Conservation (phyloP, 768 basidiomycete genomes). For the Tylopilus felleus region DNA sequence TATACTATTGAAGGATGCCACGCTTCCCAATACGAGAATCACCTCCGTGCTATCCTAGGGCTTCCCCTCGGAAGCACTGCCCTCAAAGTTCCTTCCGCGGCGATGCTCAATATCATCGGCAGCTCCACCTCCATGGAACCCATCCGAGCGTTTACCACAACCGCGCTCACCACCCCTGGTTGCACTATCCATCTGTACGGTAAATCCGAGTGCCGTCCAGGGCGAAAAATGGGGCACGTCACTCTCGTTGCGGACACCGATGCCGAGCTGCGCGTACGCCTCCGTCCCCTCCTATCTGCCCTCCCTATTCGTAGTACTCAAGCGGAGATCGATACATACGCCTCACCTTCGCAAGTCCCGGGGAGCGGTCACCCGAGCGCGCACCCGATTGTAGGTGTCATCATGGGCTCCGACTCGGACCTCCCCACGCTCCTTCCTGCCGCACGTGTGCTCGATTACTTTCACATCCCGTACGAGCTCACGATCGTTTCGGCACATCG, state of each 20-base stretch:
- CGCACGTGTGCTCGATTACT: constrained; percentile 78
- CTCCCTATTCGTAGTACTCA: constrained; percentile 43
- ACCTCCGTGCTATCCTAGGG: constrained; percentile 88
- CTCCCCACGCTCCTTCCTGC: constrained; percentile 91
- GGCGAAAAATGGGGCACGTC: constrained; percentile 97
- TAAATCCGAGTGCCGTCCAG: constrained; percentile 84
- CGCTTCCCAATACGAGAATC: constrained; percentile 96
- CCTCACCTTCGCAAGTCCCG: constrained; percentile 43
- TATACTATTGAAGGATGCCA: constrained; percentile 98
- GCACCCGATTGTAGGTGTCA: constrained; percentile 82
- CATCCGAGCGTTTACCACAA: constrained; percentile 51
- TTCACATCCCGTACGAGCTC: constrained; percentile 85
- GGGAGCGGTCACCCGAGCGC: constrained; percentile 55
- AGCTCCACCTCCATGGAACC: constrained; percentile 61
- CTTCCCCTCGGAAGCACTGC: constrained; percentile 87
- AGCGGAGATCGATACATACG: constrained; percentile 51
- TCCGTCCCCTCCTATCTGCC: constrained; percentile 71
- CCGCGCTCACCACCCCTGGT: constrained; percentile 68
- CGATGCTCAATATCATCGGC: constrained; percentile 97
- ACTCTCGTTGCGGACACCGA: constrained; percentile 85
- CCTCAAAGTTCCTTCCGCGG: constrained; percentile 81
- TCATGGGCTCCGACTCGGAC: constrained; percentile 99
- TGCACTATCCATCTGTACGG: constrained; percentile 89
- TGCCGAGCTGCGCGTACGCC: constrained; percentile 60
- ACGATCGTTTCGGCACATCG: constrained; percentile 97